Conservation (phyloP, 2,329 filamentous ascomycete genomes). For the Teratosphaeriaceae sp. region DNA sequence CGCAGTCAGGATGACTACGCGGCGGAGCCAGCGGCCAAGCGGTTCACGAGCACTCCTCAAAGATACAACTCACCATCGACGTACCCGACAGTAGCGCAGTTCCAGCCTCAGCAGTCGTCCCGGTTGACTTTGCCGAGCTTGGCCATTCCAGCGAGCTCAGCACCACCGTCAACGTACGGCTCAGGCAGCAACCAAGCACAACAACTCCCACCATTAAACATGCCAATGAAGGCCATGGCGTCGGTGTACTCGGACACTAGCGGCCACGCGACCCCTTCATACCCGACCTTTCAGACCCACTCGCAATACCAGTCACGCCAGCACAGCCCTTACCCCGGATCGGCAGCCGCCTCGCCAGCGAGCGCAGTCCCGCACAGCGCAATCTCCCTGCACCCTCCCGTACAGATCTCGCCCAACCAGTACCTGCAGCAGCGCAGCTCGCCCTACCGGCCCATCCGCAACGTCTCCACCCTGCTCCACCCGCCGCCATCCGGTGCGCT, state of each 20-base stretch:
- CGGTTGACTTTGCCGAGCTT: conserved; percentile 66
- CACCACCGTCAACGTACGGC: conserved; percentile 10
- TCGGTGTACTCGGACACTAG: conserved; percentile 61
- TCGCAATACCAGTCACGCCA: conserved; percentile 40
- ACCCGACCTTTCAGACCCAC: conserved; percentile 14
- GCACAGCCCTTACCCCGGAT: conserved; percentile 47
- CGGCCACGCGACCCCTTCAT: conserved; percentile 42
- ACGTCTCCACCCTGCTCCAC: conserved; percentile 85
- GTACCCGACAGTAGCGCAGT: conserved; percentile 29
- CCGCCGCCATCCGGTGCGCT: conserved; percentile 76
- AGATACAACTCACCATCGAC: conserved; percentile 23
- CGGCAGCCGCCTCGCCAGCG: conserved; percentile 61
- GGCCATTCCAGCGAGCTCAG: conserved; percentile 50
- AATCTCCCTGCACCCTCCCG: conserved; percentile 43
- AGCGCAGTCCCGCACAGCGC: conserved; percentile 52
- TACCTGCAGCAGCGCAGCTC: conserved; percentile 85
- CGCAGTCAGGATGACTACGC: conserved; percentile 50
- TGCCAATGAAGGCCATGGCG: conserved; percentile 60
- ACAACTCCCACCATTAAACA: conserved; percentile 57
- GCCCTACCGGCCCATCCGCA: conserved; percentile 84
- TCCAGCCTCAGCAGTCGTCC: conserved; percentile 27
- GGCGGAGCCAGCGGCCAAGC: conserved; percentile 53
- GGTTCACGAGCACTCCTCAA: conserved; percentile 25
- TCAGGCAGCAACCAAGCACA: conserved; percentile 15
- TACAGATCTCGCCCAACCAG: conserved; percentile 76